phyloP scores from a whole-genome alignment of 1,284 basidiomycete genomes.

The Ustilago crameri region DNA sequence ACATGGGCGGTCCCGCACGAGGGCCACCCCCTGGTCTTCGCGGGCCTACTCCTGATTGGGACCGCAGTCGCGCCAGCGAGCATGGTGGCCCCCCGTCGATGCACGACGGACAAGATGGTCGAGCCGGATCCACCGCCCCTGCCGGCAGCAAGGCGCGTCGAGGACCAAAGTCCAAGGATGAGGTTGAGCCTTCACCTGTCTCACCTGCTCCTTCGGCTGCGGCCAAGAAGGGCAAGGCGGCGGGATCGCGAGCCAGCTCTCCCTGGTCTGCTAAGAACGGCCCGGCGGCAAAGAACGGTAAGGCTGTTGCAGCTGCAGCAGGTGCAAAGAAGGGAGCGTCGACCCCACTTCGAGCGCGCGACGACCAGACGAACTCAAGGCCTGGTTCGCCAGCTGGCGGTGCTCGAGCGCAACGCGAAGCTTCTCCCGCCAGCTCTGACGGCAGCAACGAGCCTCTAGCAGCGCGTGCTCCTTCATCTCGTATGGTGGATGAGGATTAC shows the following conservation, averaged over 20 bases:
- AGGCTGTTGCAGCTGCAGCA: conserved; percentile 6
- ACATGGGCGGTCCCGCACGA: conserved; percentile 17
- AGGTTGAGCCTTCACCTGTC: conserved; percentile 29
- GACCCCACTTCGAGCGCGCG: conserved; percentile 25
- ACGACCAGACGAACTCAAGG: conserved; percentile 24
- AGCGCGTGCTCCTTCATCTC: conserved; percentile 37
- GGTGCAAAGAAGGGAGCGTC: conserved; percentile 27
- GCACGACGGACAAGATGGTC: conserved; percentile 24
- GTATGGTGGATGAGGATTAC: conserved; percentile 65
- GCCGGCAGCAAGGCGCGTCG: conserved; percentile 27
- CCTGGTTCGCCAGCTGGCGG: conserved; percentile 25
- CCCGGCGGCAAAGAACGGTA: conserved; percentile 30
- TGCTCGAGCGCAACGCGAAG: conserved; percentile 25
- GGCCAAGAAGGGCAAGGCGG: conserved; percentile 41
- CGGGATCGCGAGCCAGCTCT: conserved; percentile 44
- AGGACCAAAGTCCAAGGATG: conserved; percentile 42
- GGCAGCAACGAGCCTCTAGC: conserved; percentile 56
- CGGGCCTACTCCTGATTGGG: conserved; percentile 43
- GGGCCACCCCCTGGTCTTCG: conserved; percentile 25
- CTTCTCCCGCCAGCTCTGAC: conserved; percentile 50
- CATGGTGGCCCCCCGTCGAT: conserved; percentile 16
- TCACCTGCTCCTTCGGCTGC: conserved; percentile 47
- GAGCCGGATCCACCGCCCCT: conserved; percentile 8
- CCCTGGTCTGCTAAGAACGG: conserved; percentile 39
- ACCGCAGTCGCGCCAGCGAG: conserved; percentile 31